A percentile compares a stretch with the other conserved stretches of the same genome.
phyloP scores from a whole-genome alignment of 176 grass and related monocot genomes.

The Carex myosuroides region DNA sequence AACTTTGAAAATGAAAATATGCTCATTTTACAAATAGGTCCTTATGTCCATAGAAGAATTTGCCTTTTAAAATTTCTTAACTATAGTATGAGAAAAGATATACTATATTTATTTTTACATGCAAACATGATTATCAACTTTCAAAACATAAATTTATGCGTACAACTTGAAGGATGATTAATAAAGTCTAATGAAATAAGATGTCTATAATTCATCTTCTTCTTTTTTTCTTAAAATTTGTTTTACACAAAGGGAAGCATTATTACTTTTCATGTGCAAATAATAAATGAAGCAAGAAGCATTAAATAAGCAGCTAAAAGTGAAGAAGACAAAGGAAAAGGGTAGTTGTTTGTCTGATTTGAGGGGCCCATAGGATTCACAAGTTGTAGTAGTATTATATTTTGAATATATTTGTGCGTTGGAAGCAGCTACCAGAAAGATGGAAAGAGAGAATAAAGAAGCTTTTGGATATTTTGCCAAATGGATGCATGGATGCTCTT shows the following conservation, averaged over 20 bases:
- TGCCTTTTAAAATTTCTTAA: too few species aligned
- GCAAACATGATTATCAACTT: too few species aligned
- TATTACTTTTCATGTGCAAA: background rate
- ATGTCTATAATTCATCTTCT: too few species aligned
- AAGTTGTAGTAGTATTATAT: background rate
- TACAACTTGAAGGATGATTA: too few species aligned
- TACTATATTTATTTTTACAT: too few species aligned
- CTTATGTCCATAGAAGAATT: too few species aligned
- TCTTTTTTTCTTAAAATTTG: too few species aligned
- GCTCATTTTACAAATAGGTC: too few species aligned
- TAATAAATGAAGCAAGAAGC: background rate
- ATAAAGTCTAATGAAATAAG: too few species aligned
- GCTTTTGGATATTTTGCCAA: background rate
- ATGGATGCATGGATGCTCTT: background rate
- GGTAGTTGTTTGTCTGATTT: constrained; percentile 8
- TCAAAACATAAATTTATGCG: too few species aligned
- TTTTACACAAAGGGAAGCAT: background rate
- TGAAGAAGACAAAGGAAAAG: background rate
- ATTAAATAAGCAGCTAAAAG: background rate
- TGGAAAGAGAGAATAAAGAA: background rate
- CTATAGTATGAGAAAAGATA: too few species aligned
- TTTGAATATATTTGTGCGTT: background rate
- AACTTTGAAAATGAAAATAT: too few species aligned
- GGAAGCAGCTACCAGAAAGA: background rate
- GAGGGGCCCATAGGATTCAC: background rate